Evolutionary conservation across 2,329 filamentous ascomycete genomes (phyloP), one percentile per base, ranked within the genome.

Genomic region (Clonostachys rosea): DNA sequence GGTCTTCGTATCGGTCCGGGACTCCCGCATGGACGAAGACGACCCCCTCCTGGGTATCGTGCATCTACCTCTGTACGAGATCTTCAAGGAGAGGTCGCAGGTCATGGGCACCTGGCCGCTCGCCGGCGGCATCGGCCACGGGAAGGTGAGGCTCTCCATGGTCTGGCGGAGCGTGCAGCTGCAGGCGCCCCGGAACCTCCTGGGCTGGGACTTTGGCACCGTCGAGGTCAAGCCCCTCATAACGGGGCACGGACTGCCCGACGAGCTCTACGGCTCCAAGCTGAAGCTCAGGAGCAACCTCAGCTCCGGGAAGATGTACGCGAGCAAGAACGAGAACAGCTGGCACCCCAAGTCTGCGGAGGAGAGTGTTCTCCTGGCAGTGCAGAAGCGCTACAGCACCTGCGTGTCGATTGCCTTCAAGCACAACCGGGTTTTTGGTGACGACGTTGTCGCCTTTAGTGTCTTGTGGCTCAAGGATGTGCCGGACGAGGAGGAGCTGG

Each of bases 171-270:
- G 83, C 47, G 74, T 89, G 4, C 75, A 84, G 49, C 63, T 87
- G 2, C 75, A 85, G 54, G 66, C 83, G 3, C 81, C 83, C 2
- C 68, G 63, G 6, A 72, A 79, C 44, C 62, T 84, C 34, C 65
- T 81, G 1, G 87, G 87, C 2, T 89, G 86, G 84, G 81, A 87
- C 20, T 85, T 83, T 47, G 87, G 86, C 6, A 89, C 86, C 0
- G 58, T 89, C 1, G 81, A 87, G 51, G 67, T 89, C 40, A 71
- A 77, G n/a, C 73, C 77, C 12, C 73, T 69, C 44, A 66, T 66
- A 3, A 70, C 73, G 13, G 53, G 55, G 30, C 63, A 71, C n/a
- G 50, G 59, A 13, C 64, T 84, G 2, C 70, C 77, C 0, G 56
- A 70, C 2, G 69, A 78, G 10, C 59, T 81, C 9, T 59, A 66